phyloP scores from a whole-genome alignment of 1,284 basidiomycete species.

The Psilocybe mexicana region DNA sequence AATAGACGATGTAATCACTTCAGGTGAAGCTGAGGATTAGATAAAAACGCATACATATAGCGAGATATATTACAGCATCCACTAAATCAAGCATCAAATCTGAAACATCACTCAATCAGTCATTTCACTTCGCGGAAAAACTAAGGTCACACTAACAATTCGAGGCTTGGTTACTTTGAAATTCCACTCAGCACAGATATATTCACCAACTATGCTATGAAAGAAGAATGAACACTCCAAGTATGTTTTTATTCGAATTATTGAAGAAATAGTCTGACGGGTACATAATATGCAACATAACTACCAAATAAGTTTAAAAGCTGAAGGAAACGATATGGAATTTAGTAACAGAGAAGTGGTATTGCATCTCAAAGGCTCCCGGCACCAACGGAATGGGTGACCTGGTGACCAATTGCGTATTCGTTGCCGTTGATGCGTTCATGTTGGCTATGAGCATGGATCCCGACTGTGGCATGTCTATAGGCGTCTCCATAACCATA shows the following conservation, averaged over 20 bases:
- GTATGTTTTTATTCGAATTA: too few species aligned
- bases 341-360: not conserved
- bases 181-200: too few species aligned
- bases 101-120: slow-evolving; percentile 1
- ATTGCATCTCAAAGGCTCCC: not conserved
- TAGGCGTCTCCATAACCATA: not conserved
- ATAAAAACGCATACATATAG: not conserved
- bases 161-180: too few species aligned
- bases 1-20: slow-evolving; percentile 65
- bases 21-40: slow-evolving; percentile 62
- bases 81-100: not conserved
- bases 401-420: not conserved
- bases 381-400: not conserved
- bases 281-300: too few species aligned
- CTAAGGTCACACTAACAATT: not conserved
- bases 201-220: too few species aligned
- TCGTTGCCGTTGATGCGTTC: not conserved
- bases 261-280: too few species aligned
- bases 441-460: not conserved
- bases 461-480: not conserved
- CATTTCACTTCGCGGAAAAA: not conserved
- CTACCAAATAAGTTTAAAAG: not conserved
- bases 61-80: not conserved
- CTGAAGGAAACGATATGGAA: not conserved
- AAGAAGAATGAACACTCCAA: too few species aligned